Evolutionary conservation across 1,284 basidiomycete genomes (phyloP).

Genomic region (Malassezia globosa): DNA sequence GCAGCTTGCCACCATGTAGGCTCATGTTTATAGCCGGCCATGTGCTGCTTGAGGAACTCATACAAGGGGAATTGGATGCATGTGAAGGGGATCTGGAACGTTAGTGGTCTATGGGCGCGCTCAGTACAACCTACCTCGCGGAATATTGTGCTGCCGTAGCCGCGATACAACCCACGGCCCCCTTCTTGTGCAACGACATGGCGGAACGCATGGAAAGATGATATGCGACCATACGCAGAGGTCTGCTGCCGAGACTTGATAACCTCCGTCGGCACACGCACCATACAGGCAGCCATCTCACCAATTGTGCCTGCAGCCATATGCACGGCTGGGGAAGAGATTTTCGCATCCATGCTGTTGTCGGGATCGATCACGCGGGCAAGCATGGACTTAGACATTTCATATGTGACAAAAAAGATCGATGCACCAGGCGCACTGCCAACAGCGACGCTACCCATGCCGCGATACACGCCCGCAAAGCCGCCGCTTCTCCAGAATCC

Average conservation of each 20-base stretch:
- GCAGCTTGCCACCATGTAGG: conserved; percentile 65
- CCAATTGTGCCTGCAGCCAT: conserved; percentile 48
- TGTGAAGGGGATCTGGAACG: conserved; percentile 84
- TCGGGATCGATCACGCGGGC: conserved; percentile 14
- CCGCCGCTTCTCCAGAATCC: conserved; percentile 80
- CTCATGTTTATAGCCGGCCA: conserved; percentile 16
- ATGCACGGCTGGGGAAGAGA: conserved; percentile 38
- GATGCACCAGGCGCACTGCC: conserved; percentile 90
- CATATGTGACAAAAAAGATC: conserved; percentile 89
- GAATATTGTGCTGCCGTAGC: conserved; percentile 66
- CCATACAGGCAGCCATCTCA: conserved; percentile 64
- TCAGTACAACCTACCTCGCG: conserved; percentile 61
- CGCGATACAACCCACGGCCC: conserved; percentile 62
- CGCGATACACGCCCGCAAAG: conserved; percentile 82
- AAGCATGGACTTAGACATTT: conserved; percentile 63
- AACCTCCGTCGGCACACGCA: conserved; percentile 87
- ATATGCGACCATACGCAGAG: conserved; percentile 56
- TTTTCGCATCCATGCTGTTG: conserved; percentile 14
- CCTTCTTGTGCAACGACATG: conserved; percentile 56
- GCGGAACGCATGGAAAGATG: conserved; percentile 50
- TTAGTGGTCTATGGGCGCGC: neutral
- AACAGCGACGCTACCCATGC: conserved; percentile 84
- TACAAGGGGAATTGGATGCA: conserved; percentile 95
- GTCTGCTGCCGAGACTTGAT: conserved; percentile 78
- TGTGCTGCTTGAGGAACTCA: conserved; percentile 63